A percentile compares a stretch with the other conserved stretches of the same genome.
phyloP scores from a whole-genome alignment of 306 rosid genomes.

The Glycine tomentella region DNA sequence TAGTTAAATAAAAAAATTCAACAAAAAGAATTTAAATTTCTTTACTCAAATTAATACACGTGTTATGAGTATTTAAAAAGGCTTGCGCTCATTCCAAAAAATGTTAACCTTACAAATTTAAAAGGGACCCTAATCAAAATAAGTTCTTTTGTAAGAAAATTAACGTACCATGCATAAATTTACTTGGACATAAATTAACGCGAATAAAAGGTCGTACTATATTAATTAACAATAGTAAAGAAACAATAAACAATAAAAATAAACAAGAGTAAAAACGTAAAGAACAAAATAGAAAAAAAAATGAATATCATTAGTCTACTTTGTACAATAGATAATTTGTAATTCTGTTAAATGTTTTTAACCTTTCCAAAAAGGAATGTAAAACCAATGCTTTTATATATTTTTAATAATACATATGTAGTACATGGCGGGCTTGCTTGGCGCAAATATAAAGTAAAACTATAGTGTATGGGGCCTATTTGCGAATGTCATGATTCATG shows the following conservation, averaged over 20 bases:
- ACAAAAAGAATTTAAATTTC: neutral
- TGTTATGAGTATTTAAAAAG: neutral
- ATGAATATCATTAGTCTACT: neutral
- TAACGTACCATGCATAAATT: neutral
- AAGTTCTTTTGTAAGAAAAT: neutral
- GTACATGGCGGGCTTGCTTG: neutral
- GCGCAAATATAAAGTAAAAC: neutral
- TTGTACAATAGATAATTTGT: neutral
- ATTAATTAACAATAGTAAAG: neutral
- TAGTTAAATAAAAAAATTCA: neutral
- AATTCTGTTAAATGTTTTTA: neutral
- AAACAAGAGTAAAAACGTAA: neutral
- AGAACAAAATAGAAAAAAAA: neutral
- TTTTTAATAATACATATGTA: neutral
- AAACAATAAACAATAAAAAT: neutral
- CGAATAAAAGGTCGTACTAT: neutral
- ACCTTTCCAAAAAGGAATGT: neutral
- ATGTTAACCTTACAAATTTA: neutral
- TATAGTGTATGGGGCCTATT: constrained; percentile 11
- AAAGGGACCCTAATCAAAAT: neutral
- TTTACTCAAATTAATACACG: neutral
- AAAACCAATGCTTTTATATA: constrained; percentile 9
- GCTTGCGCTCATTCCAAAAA: neutral
- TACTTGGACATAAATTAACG: neutral
- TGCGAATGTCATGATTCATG: constrained; percentile 5